phyloP scores from a whole-genome alignment of 257 asterid genomes.

The Echites panduratus region DNA sequence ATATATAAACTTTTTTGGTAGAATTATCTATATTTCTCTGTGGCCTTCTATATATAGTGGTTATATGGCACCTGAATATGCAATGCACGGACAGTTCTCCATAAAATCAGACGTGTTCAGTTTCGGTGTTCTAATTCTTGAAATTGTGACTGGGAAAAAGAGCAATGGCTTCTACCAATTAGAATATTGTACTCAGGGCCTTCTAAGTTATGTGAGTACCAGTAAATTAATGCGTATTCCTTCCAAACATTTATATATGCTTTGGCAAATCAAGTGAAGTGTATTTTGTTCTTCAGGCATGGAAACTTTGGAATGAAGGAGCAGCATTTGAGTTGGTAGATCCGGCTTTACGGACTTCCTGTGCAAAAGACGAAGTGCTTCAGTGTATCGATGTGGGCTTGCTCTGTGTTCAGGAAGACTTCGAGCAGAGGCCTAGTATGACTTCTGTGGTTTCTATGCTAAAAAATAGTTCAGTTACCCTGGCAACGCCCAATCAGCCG shows the following conservation, averaged over 20 bases:
- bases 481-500: too few species aligned
- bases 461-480: constrained; percentile 12
- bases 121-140: constrained; percentile 4
- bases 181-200: constrained; percentile 12
- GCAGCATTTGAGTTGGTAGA: constrained; percentile 19
- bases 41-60: too few species aligned
- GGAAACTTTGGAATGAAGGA: constrained; percentile 23
- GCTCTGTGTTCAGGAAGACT: constrained; percentile 28
- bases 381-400: constrained; percentile 26
- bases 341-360: not conserved
- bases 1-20: too few species aligned
- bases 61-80: constrained; percentile 8
- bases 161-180: not conserved
- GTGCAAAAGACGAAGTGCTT: constrained; percentile 12
- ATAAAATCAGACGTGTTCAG: constrained; percentile 9
- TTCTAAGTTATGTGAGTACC: constrained; percentile 11
- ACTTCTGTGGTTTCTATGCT: constrained; percentile 30
- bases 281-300: too few species aligned
- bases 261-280: too few species aligned
- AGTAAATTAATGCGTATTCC: too few species aligned
- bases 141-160: constrained; percentile 12
- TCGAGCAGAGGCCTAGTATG: constrained; percentile 28
- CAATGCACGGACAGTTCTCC: not conserved
- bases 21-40: too few species aligned
- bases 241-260: too few species aligned